Conservation (phyloP, 2,329 filamentous ascomycete genomes). For the Aspergillus sp. region DNA sequence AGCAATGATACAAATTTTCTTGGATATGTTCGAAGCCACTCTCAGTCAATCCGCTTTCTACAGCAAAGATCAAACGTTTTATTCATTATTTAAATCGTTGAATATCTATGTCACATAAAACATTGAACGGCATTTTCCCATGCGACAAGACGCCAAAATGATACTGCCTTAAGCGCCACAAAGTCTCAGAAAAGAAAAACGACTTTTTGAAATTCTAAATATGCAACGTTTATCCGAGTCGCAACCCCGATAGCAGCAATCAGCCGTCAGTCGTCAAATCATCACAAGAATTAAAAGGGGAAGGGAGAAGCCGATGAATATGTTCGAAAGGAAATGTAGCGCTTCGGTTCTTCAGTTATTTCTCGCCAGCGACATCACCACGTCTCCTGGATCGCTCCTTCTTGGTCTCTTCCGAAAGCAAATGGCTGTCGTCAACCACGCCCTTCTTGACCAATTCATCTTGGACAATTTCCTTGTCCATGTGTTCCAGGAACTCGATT, state of each 20-base stretch:
- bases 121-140: conserved; percentile 1
- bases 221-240: background rate
- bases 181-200: background rate
- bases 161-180: background rate
- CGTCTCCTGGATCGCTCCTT: conserved; percentile 19
- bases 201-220: background rate
- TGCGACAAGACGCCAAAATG: conserved; percentile 5
- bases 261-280: background rate
- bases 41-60: background rate
- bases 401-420: conserved; percentile 31
- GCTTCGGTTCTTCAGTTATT: conserved; percentile 1
- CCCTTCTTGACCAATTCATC: conserved; percentile 33
- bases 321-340: background rate
- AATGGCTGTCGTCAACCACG: conserved; percentile 26
- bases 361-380: conserved; percentile 4
- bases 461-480: conserved; percentile 35
- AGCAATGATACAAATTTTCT: background rate
- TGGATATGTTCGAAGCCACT: too few relatives aligned
- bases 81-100: background rate
- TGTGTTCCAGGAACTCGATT: conserved; percentile 28
- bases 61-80: background rate
- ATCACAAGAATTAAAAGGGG: background rate
- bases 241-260: conserved; percentile 1
- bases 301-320: background rate
- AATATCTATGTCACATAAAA: conserved; percentile 4